Base-by-base conservation (phyloP, 768 basidiomycete genomes). In the Leccinum aurantiacum region DNA sequence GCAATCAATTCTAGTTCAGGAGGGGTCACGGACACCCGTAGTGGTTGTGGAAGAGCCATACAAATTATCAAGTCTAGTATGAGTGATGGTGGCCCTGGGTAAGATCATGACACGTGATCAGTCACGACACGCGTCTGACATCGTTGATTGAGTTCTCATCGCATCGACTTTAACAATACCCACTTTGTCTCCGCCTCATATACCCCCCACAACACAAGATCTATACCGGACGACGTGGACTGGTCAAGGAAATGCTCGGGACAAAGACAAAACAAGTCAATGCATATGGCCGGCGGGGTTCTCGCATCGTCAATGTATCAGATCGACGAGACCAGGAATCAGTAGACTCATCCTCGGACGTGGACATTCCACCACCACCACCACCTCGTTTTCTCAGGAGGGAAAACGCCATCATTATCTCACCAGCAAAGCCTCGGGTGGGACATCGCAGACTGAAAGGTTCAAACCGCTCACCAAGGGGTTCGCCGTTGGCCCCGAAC, bases 1-100 rank as follows among this genome's bases (percentile, higher is more conserved):
- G 95, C 91, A 57, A 96, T 84, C 56, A 95, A 85, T 65, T 95
- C 93, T 27, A 96, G 84, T 71, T 97, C 94, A 60, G 85, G 83
- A 33, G 94, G 93, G 7, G 88, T 88, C 35, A 93, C 79, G 0
- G 91, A 90, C 4, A 80, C 77, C 59, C 88, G 82, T 17, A 96
- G 78, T 4, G 84, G 77, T 47, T 80, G 78, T 3, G 94, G 93
- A 24, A 95, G 82, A 37, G 94, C 85, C 94, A 96, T 57, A 25
- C 22, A 19, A n/a, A 41, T n/a, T 41, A n/a, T n/a, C 41, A 41
- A 41, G 41, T 41, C 38, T 17, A 17, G 38, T 35, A 35, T 35
- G 35, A 35, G 35, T 38, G 37, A 37, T 37, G 6, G 6, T 9
- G 38, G 37, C 7, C 15, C 7, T 27, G 7, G 17, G 9, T 13